Evolutionary conservation across 352 stramenopile species (phyloP), one percentile per base, ranked within the genome.

Genomic region (Phytophthora cryptogea): DNA sequence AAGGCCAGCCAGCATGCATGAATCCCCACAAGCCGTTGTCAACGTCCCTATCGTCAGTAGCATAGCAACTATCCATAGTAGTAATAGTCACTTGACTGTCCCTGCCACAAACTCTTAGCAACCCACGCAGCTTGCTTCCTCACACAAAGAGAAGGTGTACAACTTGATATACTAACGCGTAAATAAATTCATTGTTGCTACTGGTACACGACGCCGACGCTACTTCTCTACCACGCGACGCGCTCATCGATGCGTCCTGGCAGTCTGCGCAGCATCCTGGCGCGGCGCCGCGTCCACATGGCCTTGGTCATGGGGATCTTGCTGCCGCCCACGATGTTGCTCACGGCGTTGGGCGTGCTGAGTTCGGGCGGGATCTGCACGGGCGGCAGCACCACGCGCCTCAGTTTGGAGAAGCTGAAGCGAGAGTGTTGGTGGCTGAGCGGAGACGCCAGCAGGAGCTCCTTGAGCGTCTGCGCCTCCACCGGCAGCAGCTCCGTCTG

Each of bases 281-380:
- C 68, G 41, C 61, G 66, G 39, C 70, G 72, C 11, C 72, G 69
- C 54, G 45, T 53, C 53, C 54, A 75, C 76, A 86, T 86, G 59
- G 50, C 59, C 43, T 65, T 67, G 11, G 76, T 86, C 59, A 84
- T 69, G 48, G 74, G 74, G 49, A 84, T 79, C 49, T 77, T 76
- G 43, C 47, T 65, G 30, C 76, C 72, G 5, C 69, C 76, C n/a
- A 86, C 76, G 52, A 82, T 61, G 59, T 70, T 59, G 48, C 41
- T 70, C 28, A 79, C 53, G 51, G 74, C 55, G 56, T 70, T 58
- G 58, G 66, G 44, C 54, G 50, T 42, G 35, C 53, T 44, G 28
- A 86, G 54, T 39, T 79, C 65, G 8, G 50, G 35, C 7, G 74
- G 72, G 30, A 86, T 76, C 53, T 76, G 49, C 43, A 84, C 68